Percentiles rank a stretch among this genome's conserved stretches.
phyloP scores from a whole-genome alignment of 306 rosid genomes.

The Vigna trinervia region DNA sequence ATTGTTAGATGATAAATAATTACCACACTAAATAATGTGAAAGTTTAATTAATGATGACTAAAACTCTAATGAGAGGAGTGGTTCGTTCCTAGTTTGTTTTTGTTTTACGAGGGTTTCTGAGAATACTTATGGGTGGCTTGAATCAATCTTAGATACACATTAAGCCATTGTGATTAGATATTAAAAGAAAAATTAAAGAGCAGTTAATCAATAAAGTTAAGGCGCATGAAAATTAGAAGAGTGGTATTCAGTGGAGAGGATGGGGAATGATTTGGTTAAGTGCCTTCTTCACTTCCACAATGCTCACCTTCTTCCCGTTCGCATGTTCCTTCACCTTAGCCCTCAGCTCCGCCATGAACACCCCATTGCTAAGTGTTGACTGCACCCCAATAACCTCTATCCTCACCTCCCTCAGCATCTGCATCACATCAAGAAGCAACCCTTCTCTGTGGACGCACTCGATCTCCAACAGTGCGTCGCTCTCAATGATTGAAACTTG shows the following conservation, averaged over 20 bases:
- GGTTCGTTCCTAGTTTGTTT: conserved; percentile 19
- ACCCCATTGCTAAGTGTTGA: conserved; percentile 73
- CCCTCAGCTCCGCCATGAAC: conserved; percentile 75
- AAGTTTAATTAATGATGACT: conserved; percentile 1
- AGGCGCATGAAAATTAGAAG: background rate
- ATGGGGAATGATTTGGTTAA: conserved; percentile 78
- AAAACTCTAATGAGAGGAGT: background rate
- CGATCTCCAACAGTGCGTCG: conserved; percentile 86
- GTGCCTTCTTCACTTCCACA: conserved; percentile 91
- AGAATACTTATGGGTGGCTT: background rate
- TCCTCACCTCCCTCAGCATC: conserved; percentile 64
- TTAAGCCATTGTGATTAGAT: background rate
- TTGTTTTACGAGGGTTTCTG: background rate
- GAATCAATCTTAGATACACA: conserved; percentile 3
- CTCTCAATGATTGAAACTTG: conserved; percentile 91
- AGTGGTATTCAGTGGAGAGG: conserved; percentile 20
- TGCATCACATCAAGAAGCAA: conserved; percentile 80
- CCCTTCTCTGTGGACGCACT: conserved; percentile 79
- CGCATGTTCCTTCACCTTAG: conserved; percentile 76
- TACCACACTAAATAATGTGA: too few species aligned
- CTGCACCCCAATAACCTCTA: conserved; percentile 76
- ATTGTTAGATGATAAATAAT: background rate
- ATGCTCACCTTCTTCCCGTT: conserved; percentile 83
- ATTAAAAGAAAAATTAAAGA: background rate
- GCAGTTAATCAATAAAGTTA: background rate